Percentiles rank a stretch among this genome's conserved stretches.
phyloP scores from a whole-genome alignment of 139 green algal genomes.

The Haematococcus sp. region DNA sequence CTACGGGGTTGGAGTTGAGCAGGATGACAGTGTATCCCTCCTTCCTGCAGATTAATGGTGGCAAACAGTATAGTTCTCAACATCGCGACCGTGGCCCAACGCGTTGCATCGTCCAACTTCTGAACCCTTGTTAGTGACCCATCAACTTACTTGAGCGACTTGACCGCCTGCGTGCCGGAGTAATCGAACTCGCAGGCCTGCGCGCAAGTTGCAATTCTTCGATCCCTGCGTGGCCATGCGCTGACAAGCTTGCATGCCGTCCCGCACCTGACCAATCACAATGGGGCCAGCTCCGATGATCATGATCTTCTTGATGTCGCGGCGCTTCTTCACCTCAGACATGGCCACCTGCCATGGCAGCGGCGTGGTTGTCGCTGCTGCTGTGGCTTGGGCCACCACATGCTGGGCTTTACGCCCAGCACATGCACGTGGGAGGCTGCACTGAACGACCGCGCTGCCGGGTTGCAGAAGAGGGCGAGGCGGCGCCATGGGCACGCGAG shows the following conservation, averaged over 20 bases:
- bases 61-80: background rate
- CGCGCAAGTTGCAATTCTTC: background rate
- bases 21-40: constrained; percentile 97
- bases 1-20: constrained; percentile 96
- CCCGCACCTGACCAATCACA: constrained; percentile 92
- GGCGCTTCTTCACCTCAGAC: constrained; percentile 64
- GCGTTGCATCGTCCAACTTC: background rate
- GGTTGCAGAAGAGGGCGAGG: background rate
- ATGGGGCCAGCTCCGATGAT: constrained; percentile 92
- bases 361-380: constrained; percentile 5
- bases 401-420: background rate
- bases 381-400: constrained; percentile 1
- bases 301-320: constrained; percentile 71
- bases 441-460: background rate
- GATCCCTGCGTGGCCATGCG: background rate
- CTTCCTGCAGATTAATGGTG: constrained; percentile 49
- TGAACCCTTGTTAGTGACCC: background rate
- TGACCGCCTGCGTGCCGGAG: constrained; percentile 97
- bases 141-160: constrained; percentile 85
- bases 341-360: constrained; percentile 64
- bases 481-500: too few relatives aligned
- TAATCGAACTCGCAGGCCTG: constrained; percentile 99
- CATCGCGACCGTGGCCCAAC: background rate
- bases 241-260: background rate
- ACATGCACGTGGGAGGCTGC: background rate